These are phyloP conservation scores for Petrea volubilis DNA, from an alignment of 257 asterid species.

Conservation along the genomic window DNA sequence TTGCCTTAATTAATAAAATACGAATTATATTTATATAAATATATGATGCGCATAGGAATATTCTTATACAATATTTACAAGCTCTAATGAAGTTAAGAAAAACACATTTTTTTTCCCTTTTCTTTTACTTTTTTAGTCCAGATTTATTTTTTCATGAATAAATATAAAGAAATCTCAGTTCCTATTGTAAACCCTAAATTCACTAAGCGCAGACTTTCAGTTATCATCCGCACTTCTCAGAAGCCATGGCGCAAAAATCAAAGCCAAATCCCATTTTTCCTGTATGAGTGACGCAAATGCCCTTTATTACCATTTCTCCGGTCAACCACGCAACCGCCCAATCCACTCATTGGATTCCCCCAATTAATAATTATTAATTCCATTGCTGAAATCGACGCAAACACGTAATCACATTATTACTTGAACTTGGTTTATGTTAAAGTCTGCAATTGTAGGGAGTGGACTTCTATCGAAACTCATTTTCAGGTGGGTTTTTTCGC, in stretches of 20 bases:
- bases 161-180: background rate
- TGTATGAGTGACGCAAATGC: background rate
- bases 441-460: conserved; percentile 15
- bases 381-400: background rate
- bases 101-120: no score
- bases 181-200: background rate
- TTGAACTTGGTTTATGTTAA: conserved; percentile 33
- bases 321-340: conserved; percentile 25
- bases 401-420: background rate
- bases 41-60: no score
- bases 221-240: background rate
- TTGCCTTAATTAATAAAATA: no score
- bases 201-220: background rate
- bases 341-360: background rate
- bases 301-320: conserved; percentile 13
- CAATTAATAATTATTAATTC: background rate
- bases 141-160: no score
- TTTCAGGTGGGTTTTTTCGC: conserved; percentile 38
- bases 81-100: background rate
- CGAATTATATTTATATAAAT: no score
- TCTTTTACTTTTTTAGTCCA: no score
- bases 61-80: no score
- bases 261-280: background rate
- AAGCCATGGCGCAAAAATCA: background rate
- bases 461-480: conserved; percentile 22